phyloP scores from a whole-genome alignment of 1,284 basidiomycete species.

The Dichomitus squalens region DNA sequence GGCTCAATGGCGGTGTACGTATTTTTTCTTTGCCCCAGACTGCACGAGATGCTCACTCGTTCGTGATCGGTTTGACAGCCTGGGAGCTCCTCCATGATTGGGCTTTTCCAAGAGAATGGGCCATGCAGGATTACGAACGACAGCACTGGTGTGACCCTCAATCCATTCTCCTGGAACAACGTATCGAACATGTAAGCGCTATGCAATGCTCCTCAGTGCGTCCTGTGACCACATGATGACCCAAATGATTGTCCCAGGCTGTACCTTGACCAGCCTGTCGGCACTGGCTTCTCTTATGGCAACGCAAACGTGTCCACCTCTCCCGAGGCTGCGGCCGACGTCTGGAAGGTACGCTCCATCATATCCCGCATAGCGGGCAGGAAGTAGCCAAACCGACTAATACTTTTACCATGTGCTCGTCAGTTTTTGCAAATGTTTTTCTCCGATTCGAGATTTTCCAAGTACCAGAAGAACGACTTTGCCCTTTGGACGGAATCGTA shows the following conservation, averaged over 20 bases:
- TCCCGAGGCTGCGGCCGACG: constrained; percentile 53
- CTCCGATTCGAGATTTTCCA: constrained; percentile 55
- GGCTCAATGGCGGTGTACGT: constrained; percentile 68
- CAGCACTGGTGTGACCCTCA: constrained; percentile 50
- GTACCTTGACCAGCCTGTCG: constrained; percentile 65
- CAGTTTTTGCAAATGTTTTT: constrained; percentile 70
- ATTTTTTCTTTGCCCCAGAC: neutral
- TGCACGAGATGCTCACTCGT: neutral
- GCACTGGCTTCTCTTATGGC: constrained; percentile 64
- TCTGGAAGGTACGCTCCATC: constrained; percentile 45
- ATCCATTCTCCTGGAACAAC: constrained; percentile 69
- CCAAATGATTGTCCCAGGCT: constrained; percentile 30
- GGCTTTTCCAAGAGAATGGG: constrained; percentile 66
- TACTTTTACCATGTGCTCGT: neutral
- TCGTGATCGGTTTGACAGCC: constrained; percentile 39
- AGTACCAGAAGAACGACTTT: constrained; percentile 50
- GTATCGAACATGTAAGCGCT: constrained; percentile 51
- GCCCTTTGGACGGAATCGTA: constrained; percentile 68
- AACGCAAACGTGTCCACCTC: constrained; percentile 50
- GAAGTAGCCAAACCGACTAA: neutral
- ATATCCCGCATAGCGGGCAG: neutral
- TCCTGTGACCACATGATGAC: neutral
- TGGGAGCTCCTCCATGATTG: constrained; percentile 69
- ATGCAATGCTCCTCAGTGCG: neutral
- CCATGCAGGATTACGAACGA: constrained; percentile 67